Evolutionary conservation across 2,329 filamentous ascomycete species (phyloP).

Genomic region (Coleophoma eucalyptorum): DNA sequence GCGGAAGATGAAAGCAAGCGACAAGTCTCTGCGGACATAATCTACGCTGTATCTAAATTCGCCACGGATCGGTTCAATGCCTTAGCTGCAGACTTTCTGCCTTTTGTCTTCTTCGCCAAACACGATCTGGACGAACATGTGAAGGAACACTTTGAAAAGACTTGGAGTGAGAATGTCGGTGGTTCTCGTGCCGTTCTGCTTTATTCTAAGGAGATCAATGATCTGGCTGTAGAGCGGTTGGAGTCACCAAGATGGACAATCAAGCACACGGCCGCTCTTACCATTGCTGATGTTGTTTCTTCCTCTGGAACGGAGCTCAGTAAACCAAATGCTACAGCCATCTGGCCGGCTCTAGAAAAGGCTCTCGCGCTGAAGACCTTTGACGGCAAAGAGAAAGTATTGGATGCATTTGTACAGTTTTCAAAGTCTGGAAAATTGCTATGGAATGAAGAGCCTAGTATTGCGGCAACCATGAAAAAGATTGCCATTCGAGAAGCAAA

Average conservation of each 20-base stretch:
- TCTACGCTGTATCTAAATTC: conserved; percentile 78
- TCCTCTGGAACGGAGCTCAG: conserved; percentile 63
- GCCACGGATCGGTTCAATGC: conserved; percentile 84
- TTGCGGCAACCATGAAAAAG: conserved; percentile 70
- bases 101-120: conserved; percentile 83
- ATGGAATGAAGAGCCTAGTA: conserved; percentile 45
- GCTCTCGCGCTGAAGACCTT: conserved; percentile 87
- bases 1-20: conserved; percentile 75
- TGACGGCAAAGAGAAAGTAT: conserved; percentile 81
- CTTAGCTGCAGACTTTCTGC: conserved; percentile 71
- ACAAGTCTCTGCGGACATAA: conserved; percentile 76
- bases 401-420: conserved; percentile 77
- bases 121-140: conserved; percentile 83
- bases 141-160: conserved; percentile 73
- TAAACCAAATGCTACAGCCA: conserved; percentile 50
- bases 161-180: conserved; percentile 89
- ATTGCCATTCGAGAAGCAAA: conserved; percentile 84
- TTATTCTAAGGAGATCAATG: conserved; percentile 79
- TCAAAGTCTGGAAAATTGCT: conserved; percentile 59
- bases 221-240: conserved; percentile 63
- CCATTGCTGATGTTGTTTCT: conserved; percentile 69
- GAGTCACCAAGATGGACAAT: conserved; percentile 84
- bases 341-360: conserved; percentile 85
- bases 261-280: conserved; percentile 81
- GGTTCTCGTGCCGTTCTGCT: conserved; percentile 77